Evolutionary conservation across 2,329 filamentous ascomycete species (phyloP).

Genomic region (Penicillium sp.): DNA sequence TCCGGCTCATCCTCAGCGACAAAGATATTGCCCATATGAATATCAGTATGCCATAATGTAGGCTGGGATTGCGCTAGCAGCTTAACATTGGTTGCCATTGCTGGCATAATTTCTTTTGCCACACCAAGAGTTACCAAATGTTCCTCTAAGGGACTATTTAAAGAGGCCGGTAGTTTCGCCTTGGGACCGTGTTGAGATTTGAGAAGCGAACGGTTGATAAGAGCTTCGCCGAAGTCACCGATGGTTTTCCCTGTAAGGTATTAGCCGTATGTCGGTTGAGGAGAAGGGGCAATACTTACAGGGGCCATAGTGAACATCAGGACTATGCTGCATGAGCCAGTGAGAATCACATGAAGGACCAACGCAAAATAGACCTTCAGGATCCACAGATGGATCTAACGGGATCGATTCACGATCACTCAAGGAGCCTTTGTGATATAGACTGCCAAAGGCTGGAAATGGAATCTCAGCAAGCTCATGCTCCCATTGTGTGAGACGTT

Average conservation of each 20-base stretch:
- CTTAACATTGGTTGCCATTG: slow-evolving; percentile 6
- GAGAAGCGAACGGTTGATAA: slow-evolving; percentile 1
- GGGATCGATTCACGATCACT: background rate
- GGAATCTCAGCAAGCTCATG: background rate
- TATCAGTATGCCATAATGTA: slow-evolving; percentile 16
- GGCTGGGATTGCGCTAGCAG: slow-evolving; percentile 9
- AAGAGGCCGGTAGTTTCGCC: background rate
- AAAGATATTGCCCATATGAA: slow-evolving; percentile 28
- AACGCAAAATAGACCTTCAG: slow-evolving; percentile 2
- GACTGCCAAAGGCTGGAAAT: slow-evolving; percentile 3
- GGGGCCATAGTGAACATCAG: background rate
- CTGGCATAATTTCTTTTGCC: slow-evolving; percentile 6
- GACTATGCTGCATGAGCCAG: slow-evolving; percentile 1
- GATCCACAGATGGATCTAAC: background rate
- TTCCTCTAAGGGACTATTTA: background rate
- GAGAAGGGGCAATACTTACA: background rate
- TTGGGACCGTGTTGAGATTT: background rate
- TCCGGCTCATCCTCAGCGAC: slow-evolving; percentile 17
- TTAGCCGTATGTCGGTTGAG: background rate
- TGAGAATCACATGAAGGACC: slow-evolving; percentile 7
- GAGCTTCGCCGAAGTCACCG: background rate
- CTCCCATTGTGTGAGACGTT: slow-evolving; percentile 6
- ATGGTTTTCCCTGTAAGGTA: slow-evolving; percentile 2
- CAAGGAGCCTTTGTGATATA: slow-evolving; percentile 2
- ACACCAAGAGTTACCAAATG: slow-evolving; percentile 4